Base-by-base conservation (phyloP, 1,284 basidiomycete species). In the Vanrija humicola region DNA sequence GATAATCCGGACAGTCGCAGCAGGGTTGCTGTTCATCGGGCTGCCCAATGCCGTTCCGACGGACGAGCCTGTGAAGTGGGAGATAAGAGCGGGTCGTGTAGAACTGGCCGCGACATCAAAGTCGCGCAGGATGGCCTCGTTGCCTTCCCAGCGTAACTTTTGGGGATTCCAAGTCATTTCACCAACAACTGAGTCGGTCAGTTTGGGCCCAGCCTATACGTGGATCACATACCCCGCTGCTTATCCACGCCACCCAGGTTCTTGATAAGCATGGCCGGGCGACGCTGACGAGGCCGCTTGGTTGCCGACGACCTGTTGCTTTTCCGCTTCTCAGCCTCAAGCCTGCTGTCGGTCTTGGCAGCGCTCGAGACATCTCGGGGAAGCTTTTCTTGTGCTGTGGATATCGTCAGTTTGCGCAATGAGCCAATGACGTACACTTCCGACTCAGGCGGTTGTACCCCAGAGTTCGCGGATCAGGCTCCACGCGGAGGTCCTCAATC, bases 101-200 rank as follows among this genome's bases (percentile, higher is more conserved):
- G 92, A 93, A 9, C 86, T 86, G 48, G 86, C 84, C 44, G 89
- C 82, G 6, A 83, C 86, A 65, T 97, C 94, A 74, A 97, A 98
- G 57, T 92, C 92, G 56, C 88, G 84, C 42, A 97, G 81, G 12
- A 85, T 84, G 53, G 86, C 84, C 64, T 98, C 94, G 74, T 98
- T 97, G 55, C 95, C 95, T 79, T 98, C 94, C 94, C 94, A 98
- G 21, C 89, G 86, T 23, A 90, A 82, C 8, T 85, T 85, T 38
- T 79, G 79, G 21, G 92, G 90, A 75, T 98, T 97, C 90, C 92
- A 98, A 64, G 86, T 90, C 95, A 98, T 98, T 56, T 95, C 91
- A 21, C 90, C 90, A 55, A 94, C 84, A 43, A 89, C 90, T 91
- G 68, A 42, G 3, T 52, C 60, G 42, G 69, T 54, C 53, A 38